These are phyloP conservation scores for Pythium oligandrum DNA, from an alignment of 352 stramenopile species.

Conservation along the genomic window DNA sequence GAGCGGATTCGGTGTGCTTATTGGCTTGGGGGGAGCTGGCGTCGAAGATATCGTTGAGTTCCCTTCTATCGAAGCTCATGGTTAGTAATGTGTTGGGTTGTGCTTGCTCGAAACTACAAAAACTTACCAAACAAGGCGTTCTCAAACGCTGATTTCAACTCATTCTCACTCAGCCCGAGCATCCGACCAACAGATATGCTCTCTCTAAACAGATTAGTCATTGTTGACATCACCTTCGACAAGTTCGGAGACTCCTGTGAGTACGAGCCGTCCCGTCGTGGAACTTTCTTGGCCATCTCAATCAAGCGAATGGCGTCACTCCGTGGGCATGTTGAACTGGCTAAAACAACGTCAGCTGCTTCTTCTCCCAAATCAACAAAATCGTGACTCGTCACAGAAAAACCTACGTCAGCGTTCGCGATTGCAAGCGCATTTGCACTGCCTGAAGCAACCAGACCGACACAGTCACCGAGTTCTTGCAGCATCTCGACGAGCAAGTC, in stretches of 20 bases:
- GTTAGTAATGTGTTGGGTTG: too few species aligned
- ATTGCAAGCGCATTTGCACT: conserved; percentile 40
- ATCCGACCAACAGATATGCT: conserved; percentile 19
- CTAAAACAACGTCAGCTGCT: conserved; percentile 37
- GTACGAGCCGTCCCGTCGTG: too few species aligned
- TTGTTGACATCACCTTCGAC: background rate
- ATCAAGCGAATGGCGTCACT: conserved; percentile 49
- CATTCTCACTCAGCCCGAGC: conserved; percentile 15
- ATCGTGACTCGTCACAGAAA: conserved; percentile 35
- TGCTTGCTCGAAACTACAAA: too few species aligned
- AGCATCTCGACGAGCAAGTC: conserved; percentile 47
- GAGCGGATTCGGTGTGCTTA: conserved; percentile 1
- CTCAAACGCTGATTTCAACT: conserved; percentile 21
- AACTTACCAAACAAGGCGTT: too few species aligned
- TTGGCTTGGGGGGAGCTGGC: too few species aligned
- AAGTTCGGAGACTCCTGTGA: too few species aligned
- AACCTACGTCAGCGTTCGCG: conserved; percentile 40
- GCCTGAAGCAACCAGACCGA: conserved; percentile 38
- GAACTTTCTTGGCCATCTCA: conserved; percentile 34
- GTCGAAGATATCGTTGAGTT: too few species aligned
- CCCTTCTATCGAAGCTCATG: too few species aligned
- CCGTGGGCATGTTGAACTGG: conserved; percentile 30
- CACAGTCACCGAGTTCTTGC: conserved; percentile 46
- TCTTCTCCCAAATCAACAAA: conserved; percentile 47
- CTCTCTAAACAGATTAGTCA: conserved; percentile 24